Evolutionary conservation across 1,139 yeast genomes (phyloP).

Genomic region (Pichia sp.): DNA sequence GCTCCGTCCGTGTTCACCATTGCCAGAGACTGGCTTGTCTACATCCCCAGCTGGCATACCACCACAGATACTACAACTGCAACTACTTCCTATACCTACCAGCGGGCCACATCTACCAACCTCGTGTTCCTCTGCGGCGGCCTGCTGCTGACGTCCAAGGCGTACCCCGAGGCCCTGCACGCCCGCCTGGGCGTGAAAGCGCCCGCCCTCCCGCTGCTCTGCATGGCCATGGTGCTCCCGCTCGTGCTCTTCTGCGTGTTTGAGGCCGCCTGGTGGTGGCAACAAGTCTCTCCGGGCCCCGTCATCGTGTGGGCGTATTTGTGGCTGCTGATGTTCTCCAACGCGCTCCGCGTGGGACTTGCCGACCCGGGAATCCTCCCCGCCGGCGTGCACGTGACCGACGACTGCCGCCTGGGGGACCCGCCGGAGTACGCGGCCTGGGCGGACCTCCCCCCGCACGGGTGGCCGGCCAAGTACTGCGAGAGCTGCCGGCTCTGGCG

Average conservation of each 20-base stretch:
- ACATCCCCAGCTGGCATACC: too few species aligned
- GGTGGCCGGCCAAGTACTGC: conserved; percentile 45
- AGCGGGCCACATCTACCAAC: conserved; percentile 19
- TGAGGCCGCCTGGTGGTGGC: conserved; percentile 61
- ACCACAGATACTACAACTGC: too few species aligned
- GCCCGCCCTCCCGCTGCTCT: background rate
- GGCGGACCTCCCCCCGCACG: too few species aligned
- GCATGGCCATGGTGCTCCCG: conserved; percentile 39
- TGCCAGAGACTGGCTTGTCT: too few species aligned
- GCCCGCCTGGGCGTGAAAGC: background rate
- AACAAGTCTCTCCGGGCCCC: conserved; percentile 52
- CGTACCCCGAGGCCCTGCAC: background rate
- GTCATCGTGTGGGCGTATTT: conserved; percentile 58
- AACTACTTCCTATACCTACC: too few species aligned
- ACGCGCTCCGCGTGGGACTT: conserved; percentile 58
- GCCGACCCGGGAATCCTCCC: conserved; percentile 78
- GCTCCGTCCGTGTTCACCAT: too few species aligned
- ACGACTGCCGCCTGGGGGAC: conserved; percentile 34
- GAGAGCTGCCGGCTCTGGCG: conserved; percentile 63
- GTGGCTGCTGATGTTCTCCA: conserved; percentile 48
- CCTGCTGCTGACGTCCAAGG: conserved; percentile 35
- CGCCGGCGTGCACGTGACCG: conserved; percentile 59
- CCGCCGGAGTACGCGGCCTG: conserved; percentile 67
- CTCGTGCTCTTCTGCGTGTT: conserved; percentile 50
- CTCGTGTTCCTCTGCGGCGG: conserved; percentile 64